Evolutionary conservation across 2,329 filamentous ascomycete species (phyloP), one percentile per base, ranked within the genome.

Genomic region (Colletotrichum sidae): DNA sequence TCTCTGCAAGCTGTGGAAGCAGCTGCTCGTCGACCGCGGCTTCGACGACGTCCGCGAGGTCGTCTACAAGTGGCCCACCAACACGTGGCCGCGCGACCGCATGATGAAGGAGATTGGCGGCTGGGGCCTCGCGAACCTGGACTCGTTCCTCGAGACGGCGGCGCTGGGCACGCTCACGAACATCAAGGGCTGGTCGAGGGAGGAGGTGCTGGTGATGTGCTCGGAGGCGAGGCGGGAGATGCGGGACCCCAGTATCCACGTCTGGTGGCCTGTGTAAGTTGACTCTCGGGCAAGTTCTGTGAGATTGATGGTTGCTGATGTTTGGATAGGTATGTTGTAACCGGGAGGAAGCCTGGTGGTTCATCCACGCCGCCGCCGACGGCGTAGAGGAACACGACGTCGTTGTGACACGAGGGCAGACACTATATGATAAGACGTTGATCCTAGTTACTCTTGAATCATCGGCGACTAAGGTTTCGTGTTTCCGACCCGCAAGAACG

Each of bases 141-240:
- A 67, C 49, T 65, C 64, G 33, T 78, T 76, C 8, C 70, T 75
- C 17, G 76, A 80, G 70, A 72, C 73, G 6, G 75, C 79, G 42
- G 72, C 71, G n/a, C 69, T 79, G 53, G 78, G 76, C 4, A 69
- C 77, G 12, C 74, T 79, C 55, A 80, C 78, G 2, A 74, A 75
- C 9, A 74, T 73, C 47, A 70, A 80, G 35, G 75, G 74, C 7
- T 80, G 78, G 78, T 72, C 59, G 15, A 52, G 68, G 8, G 76
- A 76, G n/a, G 72, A 78, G 54, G 71, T 72, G 47, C 35, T 61
- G 25, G 65, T 69, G 52, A 71, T 75, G 11, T 69, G 70, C 15
- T 64, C 69, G 1, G 13, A 64, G 7, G 72, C 72, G 1, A 67
- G 71, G 11, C 69, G 67, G 51, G 72, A 74, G 33, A 56, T 75